These are phyloP conservation scores for Notholithocarpus densiflorus DNA, from an alignment of 306 rosid genomes.

Conservation along the genomic window DNA sequence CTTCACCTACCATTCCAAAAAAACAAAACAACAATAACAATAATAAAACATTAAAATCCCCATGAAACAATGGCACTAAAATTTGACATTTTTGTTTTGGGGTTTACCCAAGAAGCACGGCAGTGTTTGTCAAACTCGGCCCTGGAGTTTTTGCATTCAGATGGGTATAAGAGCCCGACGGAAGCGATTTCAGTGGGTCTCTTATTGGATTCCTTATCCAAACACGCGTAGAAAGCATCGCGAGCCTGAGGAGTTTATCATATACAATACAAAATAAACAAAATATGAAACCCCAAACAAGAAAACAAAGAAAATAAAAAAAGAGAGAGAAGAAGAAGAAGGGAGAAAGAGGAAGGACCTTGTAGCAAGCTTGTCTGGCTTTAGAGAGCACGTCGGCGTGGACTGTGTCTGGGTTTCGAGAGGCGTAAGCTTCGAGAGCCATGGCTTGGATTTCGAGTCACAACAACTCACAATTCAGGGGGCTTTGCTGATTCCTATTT, in stretches of 20 bases:
- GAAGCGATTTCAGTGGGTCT: slow-evolving; percentile 85
- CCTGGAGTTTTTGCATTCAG: slow-evolving; percentile 60
- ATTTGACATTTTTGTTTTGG: neutral
- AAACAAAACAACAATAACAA: slow-evolving; percentile 9
- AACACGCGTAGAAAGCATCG: slow-evolving; percentile 79
- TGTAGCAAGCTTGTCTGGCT: slow-evolving; percentile 77
- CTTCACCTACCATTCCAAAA: slow-evolving; percentile 57
- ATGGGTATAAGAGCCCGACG: slow-evolving; percentile 83
- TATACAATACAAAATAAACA: no score
- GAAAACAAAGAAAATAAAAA: neutral
- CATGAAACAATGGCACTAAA: neutral
- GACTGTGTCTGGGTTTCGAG: slow-evolving; percentile 47
- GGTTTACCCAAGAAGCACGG: slow-evolving; percentile 81
- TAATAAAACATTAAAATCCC: neutral
- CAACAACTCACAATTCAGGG: neutral
- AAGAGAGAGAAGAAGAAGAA: neutral
- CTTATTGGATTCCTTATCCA: slow-evolving; percentile 67
- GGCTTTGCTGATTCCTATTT: no score
- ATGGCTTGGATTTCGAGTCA: slow-evolving; percentile 15
- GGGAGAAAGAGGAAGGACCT: slow-evolving; percentile 40
- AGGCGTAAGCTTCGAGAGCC: slow-evolving; percentile 56
- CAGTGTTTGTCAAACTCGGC: slow-evolving; percentile 62
- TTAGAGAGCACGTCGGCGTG: slow-evolving; percentile 63
- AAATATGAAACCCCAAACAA: neutral
- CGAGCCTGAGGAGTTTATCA: slow-evolving; percentile 49